phyloP scores from a whole-genome alignment of 768 basidiomycete genomes.

The Sporobolomyces pararoseus region DNA sequence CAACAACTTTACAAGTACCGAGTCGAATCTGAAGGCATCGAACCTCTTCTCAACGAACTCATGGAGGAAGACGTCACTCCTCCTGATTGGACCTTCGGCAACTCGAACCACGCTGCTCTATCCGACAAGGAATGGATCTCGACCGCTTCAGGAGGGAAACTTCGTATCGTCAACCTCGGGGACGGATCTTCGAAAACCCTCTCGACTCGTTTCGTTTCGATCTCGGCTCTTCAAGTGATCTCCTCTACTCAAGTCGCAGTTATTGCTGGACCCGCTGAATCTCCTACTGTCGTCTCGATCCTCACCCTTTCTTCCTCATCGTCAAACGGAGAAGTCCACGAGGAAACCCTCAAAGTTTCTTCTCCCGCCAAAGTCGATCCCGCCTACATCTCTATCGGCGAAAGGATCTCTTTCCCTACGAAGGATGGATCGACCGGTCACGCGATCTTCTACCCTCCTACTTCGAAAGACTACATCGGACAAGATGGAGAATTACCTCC shows the following conservation, averaged over 20 bases:
- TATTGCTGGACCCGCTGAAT: slow-evolving; percentile 10
- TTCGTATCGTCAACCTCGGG: slow-evolving; percentile 25
- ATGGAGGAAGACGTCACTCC: slow-evolving; percentile 22
- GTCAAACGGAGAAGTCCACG: neutral
- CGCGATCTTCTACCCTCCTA: slow-evolving; percentile 65
- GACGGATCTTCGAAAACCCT: neutral
- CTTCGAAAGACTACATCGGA: slow-evolving; percentile 61
- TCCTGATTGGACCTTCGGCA: slow-evolving; percentile 36
- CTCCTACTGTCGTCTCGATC: slow-evolving; percentile 16
- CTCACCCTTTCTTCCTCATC: slow-evolving; percentile 16
- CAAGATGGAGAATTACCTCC: slow-evolving; percentile 63
- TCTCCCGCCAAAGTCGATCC: slow-evolving; percentile 31
- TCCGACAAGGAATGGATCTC: slow-evolving; percentile 24
- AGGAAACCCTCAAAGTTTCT: slow-evolving; percentile 21
- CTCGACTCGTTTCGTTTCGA: slow-evolving; percentile 21
- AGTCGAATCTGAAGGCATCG: neutral
- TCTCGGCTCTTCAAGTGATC: slow-evolving; percentile 19
- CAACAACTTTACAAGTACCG: slow-evolving; percentile 64
- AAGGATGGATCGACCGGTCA: slow-evolving; percentile 45
- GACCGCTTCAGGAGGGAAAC: neutral
- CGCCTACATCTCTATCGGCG: slow-evolving; percentile 25
- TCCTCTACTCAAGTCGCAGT: slow-evolving; percentile 10
- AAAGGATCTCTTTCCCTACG: slow-evolving; percentile 24
- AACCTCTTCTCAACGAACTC: slow-evolving; percentile 9
- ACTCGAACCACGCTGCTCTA: slow-evolving; percentile 23